A percentile compares a stretch with the other conserved stretches of the same genome.
Evolutionary conservation across 805 yeast species (phyloP).

Genomic region (Myxozyma mucilagina): DNA sequence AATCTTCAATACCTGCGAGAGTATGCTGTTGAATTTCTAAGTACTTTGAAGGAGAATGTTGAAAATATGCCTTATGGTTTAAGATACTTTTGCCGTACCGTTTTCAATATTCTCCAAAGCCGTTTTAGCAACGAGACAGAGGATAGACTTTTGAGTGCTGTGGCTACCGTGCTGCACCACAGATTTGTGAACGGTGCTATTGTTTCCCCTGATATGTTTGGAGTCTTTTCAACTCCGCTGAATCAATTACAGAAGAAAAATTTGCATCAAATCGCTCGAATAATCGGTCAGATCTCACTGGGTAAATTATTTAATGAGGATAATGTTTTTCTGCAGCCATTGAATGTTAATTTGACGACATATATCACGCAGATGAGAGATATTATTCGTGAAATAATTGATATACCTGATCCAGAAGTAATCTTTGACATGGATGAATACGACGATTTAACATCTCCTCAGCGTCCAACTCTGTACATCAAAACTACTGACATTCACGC

Average conservation of each 20-base stretch:
- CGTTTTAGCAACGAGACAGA: slow-evolving; percentile 59
- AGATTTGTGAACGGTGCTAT: slow-evolving; percentile 43
- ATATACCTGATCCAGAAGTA: slow-evolving; percentile 57
- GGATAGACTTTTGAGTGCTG: slow-evolving; percentile 60
- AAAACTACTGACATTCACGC: slow-evolving; percentile 42
- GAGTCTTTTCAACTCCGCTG: slow-evolving; percentile 48
- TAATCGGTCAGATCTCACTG: slow-evolving; percentile 63
- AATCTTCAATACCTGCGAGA: slow-evolving; percentile 78
- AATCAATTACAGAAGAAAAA: slow-evolving; percentile 47
- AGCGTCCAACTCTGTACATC: slow-evolving; percentile 43
- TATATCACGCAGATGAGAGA: slow-evolving; percentile 51
- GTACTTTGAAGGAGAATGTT: slow-evolving; percentile 49
- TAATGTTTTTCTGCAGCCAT: slow-evolving; percentile 72
- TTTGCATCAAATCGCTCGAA: slow-evolving; percentile 55
- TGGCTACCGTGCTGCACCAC: slow-evolving; percentile 54
- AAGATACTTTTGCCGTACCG: slow-evolving; percentile 53
- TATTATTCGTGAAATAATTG: slow-evolving; percentile 51
- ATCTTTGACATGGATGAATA: slow-evolving; percentile 63
- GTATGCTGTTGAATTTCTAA: slow-evolving; percentile 60
- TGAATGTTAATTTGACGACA: slow-evolving; percentile 67
- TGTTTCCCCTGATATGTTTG: slow-evolving; percentile 48
- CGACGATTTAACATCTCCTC: slow-evolving; percentile 65
- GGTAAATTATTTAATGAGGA: slow-evolving; percentile 64
- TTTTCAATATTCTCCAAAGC: slow-evolving; percentile 39
- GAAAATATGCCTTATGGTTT: slow-evolving; percentile 54